These are phyloP conservation scores for Tuber borchii DNA, from an alignment of 495 filamentous ascomycete genomes.

Conservation along the genomic window DNA sequence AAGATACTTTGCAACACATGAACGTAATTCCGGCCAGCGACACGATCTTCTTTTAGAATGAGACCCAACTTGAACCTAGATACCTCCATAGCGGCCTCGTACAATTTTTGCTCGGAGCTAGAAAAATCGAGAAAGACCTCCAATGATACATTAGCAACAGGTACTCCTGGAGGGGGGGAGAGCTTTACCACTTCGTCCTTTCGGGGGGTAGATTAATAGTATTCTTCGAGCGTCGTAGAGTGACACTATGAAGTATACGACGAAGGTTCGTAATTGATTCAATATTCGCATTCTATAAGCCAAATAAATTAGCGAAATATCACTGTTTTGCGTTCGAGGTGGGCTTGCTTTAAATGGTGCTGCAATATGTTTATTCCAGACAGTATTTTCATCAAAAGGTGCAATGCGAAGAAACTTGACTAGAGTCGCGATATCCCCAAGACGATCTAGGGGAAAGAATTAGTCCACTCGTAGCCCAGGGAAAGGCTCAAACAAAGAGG, in stretches of 20 bases:
- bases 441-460: constrained; percentile 53
- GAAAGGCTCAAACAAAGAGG: constrained; percentile 60
- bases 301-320: constrained; percentile 8
- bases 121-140: constrained; percentile 54
- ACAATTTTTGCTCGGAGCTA: constrained; percentile 50
- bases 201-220: constrained; percentile 73
- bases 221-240: constrained; percentile 85
- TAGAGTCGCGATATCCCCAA: constrained; percentile 85
- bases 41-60: constrained; percentile 53
- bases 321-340: neutral
- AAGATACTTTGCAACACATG: constrained; percentile 86
- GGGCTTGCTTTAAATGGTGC: constrained; percentile 64
- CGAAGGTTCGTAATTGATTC: constrained; percentile 77
- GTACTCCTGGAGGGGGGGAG: neutral
- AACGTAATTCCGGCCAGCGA: constrained; percentile 77
- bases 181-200: constrained; percentile 58
- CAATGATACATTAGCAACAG: neutral
- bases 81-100: constrained; percentile 53
- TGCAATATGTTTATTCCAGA: constrained; percentile 71
- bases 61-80: constrained; percentile 52
- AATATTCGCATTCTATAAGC: constrained; percentile 54
- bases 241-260: constrained; percentile 86
- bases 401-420: constrained; percentile 79
- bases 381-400: constrained; percentile 72
- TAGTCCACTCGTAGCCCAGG: constrained; percentile 2